Evolutionary conservation across 257 asterid genomes (phyloP).

Genomic region (Fraxinus anomala): DNA sequence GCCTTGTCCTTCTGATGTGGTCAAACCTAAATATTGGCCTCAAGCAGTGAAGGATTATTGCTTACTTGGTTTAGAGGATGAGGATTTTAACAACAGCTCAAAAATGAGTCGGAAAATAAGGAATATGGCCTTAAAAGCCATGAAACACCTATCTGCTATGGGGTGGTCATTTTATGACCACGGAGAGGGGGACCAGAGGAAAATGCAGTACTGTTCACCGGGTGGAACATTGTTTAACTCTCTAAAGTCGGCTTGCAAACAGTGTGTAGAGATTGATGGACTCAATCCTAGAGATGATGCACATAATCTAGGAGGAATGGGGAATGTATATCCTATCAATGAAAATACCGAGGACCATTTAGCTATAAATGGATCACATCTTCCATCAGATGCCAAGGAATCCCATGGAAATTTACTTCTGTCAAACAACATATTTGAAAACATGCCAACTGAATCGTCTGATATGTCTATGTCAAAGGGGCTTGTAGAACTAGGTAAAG

Average conservation of each 20-base stretch:
- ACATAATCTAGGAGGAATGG: conserved; percentile 17
- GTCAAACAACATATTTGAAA: conserved; percentile 14
- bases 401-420: conserved; percentile 13
- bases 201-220: conserved; percentile 56
- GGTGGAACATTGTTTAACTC: conserved; percentile 45
- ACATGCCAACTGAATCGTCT: conserved; percentile 22
- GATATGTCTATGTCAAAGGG: conserved; percentile 27
- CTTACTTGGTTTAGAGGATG: background rate
- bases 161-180: conserved; percentile 59
- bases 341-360: conserved; percentile 24
- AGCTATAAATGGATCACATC: conserved; percentile 30
- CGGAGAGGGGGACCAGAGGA: conserved; percentile 26
- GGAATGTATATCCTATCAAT: conserved; percentile 6
- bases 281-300: conserved; percentile 7
- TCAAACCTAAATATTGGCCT: conserved; percentile 51
- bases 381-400: conserved; percentile 27
- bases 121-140: conserved; percentile 40
- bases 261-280: conserved; percentile 30
- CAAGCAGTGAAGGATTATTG: conserved; percentile 58
- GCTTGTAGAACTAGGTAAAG: conserved; percentile 32
- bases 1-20: conserved; percentile 10
- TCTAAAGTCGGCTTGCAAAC: conserved; percentile 56
- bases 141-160: conserved; percentile 55
- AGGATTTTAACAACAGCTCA: background rate
- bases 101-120: background rate